Percentiles rank a stretch among this genome's conserved stretches.
phyloP scores from a whole-genome alignment of 352 stramenopile genomes.

The Phytophthora multivora region DNA sequence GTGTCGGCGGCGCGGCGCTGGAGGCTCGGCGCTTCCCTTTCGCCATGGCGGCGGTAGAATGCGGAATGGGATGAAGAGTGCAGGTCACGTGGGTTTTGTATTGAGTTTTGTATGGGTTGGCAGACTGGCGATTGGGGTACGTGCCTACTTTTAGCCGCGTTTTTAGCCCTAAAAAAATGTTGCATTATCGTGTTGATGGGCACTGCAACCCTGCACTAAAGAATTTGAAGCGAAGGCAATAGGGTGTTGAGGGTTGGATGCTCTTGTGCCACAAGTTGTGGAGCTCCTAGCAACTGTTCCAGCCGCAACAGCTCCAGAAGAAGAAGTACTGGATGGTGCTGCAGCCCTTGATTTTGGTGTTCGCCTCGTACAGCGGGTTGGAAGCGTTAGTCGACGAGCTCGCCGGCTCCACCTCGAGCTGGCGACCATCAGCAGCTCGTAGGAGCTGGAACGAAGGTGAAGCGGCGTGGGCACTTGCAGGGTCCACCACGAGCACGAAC shows the following conservation, averaged over 20 bases:
- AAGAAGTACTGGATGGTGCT: conserved; percentile 28
- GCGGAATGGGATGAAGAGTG: too few relatives aligned
- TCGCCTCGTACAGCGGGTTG: conserved; percentile 24
- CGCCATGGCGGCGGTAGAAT: conserved; percentile 20
- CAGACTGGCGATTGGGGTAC: conserved; percentile 1
- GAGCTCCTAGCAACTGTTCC: conserved; percentile 24
- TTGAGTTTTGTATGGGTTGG: not conserved
- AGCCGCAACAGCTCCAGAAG: conserved; percentile 30
- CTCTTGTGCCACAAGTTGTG: too few relatives aligned
- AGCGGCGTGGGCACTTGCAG: not conserved
- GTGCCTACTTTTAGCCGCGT: conserved; percentile 5
- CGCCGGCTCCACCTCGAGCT: conserved; percentile 10
- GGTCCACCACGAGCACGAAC: conserved; percentile 10
- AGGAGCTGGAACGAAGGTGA: conserved; percentile 1
- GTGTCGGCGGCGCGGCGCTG: not conserved
- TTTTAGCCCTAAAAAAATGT: conserved; percentile 9
- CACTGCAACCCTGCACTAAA: conserved; percentile 11
- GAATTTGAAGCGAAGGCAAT: conserved; percentile 14
- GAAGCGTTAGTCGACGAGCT: conserved; percentile 1
- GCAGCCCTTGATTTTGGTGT: conserved; percentile 28
- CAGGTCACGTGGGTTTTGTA: conserved; percentile 3
- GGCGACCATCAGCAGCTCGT: not conserved
- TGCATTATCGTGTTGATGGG: conserved; percentile 4
- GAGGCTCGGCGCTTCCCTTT: conserved; percentile 25
- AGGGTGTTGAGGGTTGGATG: conserved; percentile 1